These are phyloP conservation scores for Fraxinus dipetala DNA, from an alignment of 305 asterid genomes.

Conservation along the genomic window DNA sequence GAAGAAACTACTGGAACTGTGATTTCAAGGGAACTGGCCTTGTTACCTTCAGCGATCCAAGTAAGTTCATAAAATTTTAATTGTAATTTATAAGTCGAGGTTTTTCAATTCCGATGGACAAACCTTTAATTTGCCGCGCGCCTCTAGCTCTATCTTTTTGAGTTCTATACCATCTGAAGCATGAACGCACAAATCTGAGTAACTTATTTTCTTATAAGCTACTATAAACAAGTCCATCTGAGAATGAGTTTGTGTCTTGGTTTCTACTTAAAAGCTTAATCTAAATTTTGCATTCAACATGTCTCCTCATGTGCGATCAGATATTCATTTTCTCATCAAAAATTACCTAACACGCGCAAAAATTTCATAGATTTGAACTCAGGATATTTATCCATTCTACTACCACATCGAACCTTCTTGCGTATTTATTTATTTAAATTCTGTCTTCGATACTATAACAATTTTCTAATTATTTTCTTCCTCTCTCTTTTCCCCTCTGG, in stretches of 20 bases:
- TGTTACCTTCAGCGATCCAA: conserved; percentile 59
- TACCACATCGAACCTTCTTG: not conserved
- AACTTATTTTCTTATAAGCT: not conserved
- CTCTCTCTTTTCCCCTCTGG: not conserved
- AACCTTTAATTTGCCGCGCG: not conserved
- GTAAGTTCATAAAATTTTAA: conserved; percentile 23
- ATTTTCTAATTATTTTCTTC: not conserved
- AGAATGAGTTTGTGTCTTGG: not conserved
- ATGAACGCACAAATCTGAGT: not conserved
- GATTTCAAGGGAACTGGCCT: conserved; percentile 57
- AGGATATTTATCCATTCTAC: not conserved
- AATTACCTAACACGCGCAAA: not conserved
- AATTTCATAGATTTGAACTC: not conserved
- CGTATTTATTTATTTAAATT: not conserved
- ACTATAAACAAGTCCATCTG: not conserved
- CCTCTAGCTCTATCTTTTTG: not conserved
- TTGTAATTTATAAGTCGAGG: not conserved
- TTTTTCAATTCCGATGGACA: not conserved
- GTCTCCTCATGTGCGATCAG: not conserved
- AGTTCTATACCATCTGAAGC: not conserved
- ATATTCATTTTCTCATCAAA: not conserved
- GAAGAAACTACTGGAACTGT: conserved; percentile 62
- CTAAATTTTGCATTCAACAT: not conserved
- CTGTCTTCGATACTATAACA: not conserved
- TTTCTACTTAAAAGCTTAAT: not conserved